Conservation (phyloP, 176 grass and related monocot genomes). For the Avena atlantica region DNA sequence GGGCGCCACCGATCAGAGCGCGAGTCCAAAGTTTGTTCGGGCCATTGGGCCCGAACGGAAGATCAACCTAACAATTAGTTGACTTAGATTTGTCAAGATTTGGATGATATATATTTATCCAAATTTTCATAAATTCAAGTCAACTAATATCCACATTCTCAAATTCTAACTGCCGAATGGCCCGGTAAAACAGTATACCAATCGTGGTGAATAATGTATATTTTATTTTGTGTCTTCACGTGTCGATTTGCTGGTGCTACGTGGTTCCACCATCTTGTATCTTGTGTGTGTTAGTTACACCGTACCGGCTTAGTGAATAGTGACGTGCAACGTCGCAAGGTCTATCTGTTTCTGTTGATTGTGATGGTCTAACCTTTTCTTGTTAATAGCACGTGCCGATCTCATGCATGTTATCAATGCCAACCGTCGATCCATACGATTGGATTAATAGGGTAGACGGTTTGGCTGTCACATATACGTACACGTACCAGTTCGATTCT, state of each 20-base stretch:
- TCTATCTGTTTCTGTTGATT: background rate
- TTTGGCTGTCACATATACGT: background rate
- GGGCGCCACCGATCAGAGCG: too few species aligned
- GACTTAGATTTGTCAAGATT: too few species aligned
- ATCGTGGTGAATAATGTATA: background rate
- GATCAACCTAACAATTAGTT: too few species aligned
- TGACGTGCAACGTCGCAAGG: background rate
- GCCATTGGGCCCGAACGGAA: too few species aligned
- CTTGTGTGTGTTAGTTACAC: background rate
- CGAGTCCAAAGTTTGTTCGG: too few species aligned
- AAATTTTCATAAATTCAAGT: too few species aligned
- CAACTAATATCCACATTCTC: too few species aligned
- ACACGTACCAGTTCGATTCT: background rate
- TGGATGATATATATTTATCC: too few species aligned
- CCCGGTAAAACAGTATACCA: background rate
- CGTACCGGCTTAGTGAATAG: background rate
- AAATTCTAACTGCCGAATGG: background rate
- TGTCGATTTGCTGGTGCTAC: conserved; percentile 3
- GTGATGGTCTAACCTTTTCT: background rate
- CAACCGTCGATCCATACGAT: background rate
- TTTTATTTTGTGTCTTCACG: background rate
- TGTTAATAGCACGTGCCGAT: background rate
- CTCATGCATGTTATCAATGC: background rate
- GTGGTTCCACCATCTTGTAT: background rate
- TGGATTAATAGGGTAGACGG: background rate